Evolutionary conservation across 176 grass and related monocot genomes (phyloP).

Genomic region (Elaeis guineensis): DNA sequence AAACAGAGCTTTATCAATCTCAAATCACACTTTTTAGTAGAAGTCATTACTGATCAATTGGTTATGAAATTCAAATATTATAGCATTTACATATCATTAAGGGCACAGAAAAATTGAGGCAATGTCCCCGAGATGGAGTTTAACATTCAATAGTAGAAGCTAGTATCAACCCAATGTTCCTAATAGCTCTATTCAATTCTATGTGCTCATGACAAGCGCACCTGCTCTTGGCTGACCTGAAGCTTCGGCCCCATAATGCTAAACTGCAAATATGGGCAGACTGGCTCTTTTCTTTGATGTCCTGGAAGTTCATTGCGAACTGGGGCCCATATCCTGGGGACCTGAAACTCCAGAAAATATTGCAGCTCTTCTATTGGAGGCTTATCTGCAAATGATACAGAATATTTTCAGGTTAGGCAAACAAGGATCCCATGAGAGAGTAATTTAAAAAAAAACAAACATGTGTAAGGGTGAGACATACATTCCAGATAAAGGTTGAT

Average conservation of each 20-base stretch:
- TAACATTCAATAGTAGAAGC: background rate
- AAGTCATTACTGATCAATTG: too few species aligned
- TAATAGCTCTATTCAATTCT: background rate
- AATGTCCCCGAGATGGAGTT: too few species aligned
- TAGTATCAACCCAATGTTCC: background rate
- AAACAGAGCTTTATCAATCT: too few species aligned
- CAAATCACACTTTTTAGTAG: too few species aligned
- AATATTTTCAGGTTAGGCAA: too few species aligned
- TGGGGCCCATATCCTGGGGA: slow-evolving; percentile 56
- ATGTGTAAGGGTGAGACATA: slow-evolving; percentile 21
- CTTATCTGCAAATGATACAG: slow-evolving; percentile 41
- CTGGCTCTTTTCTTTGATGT: slow-evolving; percentile 58
- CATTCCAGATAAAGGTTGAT: slow-evolving; percentile 79
- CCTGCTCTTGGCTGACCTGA: slow-evolving; percentile 61
- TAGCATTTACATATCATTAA: too few species aligned
- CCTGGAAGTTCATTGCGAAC: slow-evolving; percentile 36
- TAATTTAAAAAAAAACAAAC: slow-evolving; percentile 2
- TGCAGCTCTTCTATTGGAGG: slow-evolving; percentile 60
- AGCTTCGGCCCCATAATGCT: slow-evolving; percentile 49
- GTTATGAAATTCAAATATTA: too few species aligned
- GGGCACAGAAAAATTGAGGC: too few species aligned
- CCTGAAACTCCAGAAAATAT: slow-evolving; percentile 70
- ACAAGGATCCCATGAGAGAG: background rate
- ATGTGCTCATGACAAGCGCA: background rate
- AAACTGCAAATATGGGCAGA: slow-evolving; percentile 63